Conservation (phyloP, 2,329 filamentous ascomycete genomes). For the Trichoderma sp. region DNA sequence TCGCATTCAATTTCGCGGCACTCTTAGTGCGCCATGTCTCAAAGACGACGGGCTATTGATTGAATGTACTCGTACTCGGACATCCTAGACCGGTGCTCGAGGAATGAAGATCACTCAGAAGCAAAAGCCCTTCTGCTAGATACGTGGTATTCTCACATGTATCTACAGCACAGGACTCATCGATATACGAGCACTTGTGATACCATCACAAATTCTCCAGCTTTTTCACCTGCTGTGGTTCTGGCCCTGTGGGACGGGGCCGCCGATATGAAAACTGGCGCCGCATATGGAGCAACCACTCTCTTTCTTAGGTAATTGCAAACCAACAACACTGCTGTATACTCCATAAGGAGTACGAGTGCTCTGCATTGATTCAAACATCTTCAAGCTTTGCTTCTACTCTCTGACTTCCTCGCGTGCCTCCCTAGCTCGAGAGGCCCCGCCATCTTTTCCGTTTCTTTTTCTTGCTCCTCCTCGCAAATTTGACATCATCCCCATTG, state of each 20-base stretch:
- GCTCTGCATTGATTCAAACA: neutral
- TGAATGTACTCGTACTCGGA: neutral
- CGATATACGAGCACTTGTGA: neutral
- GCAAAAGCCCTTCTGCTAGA: neutral
- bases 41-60: neutral
- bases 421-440: neutral
- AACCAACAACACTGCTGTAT: neutral
- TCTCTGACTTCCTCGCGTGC: neutral
- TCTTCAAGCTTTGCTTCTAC: neutral
- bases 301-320: neutral
- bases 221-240: neutral
- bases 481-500: neutral
- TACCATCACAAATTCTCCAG: neutral
- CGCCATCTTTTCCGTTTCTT: slow-evolving; percentile 13
- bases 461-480: slow-evolving; percentile 6
- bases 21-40: neutral
- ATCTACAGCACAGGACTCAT: neutral
- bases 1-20: slow-evolving; percentile 3
- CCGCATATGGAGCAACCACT: neutral
- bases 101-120: neutral
- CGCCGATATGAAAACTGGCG: slow-evolving; percentile 15
- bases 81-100: neutral
- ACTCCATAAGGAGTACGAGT: neutral
- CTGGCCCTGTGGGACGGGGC: neutral
- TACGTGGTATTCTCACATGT: neutral